phyloP scores from a whole-genome alignment of 2,329 filamentous ascomycete genomes.

The Mariannaea sp. region DNA sequence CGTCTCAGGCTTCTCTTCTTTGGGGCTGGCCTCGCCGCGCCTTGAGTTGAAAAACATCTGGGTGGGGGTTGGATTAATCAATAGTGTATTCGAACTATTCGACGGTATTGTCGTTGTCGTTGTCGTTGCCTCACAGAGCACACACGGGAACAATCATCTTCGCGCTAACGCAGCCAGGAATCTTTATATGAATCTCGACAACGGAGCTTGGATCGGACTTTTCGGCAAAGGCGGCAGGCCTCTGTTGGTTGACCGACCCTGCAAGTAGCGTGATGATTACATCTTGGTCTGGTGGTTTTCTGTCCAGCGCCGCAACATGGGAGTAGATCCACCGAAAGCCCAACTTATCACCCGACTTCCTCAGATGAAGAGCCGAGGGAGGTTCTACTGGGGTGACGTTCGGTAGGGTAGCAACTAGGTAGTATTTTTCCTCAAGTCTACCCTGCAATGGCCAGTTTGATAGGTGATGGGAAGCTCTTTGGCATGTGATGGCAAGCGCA shows the following conservation, averaged over 20 bases:
- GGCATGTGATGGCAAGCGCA: background rate
- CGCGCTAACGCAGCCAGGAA: background rate
- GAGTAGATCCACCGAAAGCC: conserved; percentile 3
- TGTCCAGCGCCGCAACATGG: background rate
- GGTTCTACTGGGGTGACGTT: background rate
- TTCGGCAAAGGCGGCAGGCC: conserved; percentile 14
- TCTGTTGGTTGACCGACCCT: background rate
- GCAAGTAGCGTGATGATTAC: conserved; percentile 14
- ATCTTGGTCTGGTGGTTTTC: conserved; percentile 6
- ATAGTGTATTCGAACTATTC: background rate
- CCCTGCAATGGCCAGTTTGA: background rate
- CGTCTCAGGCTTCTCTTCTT: background rate
- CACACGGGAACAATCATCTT: background rate
- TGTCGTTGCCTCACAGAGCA: background rate
- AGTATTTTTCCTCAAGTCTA: no score
- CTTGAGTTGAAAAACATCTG: conserved; percentile 3
- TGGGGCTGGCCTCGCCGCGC: background rate
- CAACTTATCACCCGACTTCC: conserved; percentile 11
- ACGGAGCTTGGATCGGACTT: conserved; percentile 6
- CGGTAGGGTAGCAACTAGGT: no score
- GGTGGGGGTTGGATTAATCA: background rate
- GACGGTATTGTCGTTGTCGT: no score
- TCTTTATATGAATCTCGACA: conserved; percentile 8
- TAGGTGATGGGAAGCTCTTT: no score
- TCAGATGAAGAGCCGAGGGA: conserved; percentile 2